Evolutionary conservation across 202 grass and related monocot genomes (phyloP).

Genomic region (Hordeum pubiflorum): DNA sequence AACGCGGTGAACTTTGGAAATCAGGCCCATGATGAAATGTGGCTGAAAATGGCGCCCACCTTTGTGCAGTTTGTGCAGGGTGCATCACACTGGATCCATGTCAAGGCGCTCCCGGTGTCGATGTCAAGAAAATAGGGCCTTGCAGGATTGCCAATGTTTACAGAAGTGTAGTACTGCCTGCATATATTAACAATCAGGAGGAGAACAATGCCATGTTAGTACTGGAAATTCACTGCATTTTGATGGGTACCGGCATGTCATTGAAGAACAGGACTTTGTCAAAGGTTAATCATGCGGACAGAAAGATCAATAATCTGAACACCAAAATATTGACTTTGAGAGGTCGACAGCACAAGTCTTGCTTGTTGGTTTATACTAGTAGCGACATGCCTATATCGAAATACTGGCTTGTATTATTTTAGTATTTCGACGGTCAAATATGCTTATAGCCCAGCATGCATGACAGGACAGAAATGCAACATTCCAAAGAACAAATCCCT

Average conservation of each 20-base stretch:
- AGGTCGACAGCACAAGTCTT: not conserved
- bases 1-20: not conserved
- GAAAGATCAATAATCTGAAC: not conserved
- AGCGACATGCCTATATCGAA: not conserved
- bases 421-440: slow-evolving; percentile 1
- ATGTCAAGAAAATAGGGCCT: slow-evolving; percentile 77
- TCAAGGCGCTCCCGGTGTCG: slow-evolving; percentile 72
- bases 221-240: not conserved
- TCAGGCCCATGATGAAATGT: not conserved
- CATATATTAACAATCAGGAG: slow-evolving; percentile 25
- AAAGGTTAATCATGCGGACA: not conserved
- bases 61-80: slow-evolving; percentile 78
- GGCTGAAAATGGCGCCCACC: slow-evolving; percentile 27
- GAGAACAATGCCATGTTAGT: not conserved
- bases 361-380: not conserved
- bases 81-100: slow-evolving; percentile 84
- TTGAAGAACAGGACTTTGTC: not conserved
- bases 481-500: not conserved
- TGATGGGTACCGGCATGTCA: not conserved
- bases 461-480: not conserved
- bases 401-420: not conserved
- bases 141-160: slow-evolving; percentile 70
- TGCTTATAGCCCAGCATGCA: not conserved
- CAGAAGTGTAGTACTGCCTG: slow-evolving; percentile 79
- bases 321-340: not conserved